Conservation (phyloP, 2,329 filamentous ascomycete species). For the Colletotrichum cordylinicola region DNA sequence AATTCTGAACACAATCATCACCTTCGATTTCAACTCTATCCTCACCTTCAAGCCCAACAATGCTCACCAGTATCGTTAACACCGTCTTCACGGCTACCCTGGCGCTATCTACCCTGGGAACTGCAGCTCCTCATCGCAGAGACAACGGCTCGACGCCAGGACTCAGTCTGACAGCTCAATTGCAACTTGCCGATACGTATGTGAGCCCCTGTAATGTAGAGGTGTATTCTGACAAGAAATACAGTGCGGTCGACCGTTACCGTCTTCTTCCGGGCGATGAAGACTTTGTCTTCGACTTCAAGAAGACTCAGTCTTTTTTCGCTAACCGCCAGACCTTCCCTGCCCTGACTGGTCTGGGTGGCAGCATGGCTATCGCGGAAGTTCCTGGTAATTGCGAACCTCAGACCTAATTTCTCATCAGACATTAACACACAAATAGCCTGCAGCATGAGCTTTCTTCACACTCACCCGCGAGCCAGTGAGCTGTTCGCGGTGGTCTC, state of each 20-base stretch:
- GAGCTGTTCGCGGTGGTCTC: slow-evolving; percentile 49
- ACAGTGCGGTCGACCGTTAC: not conserved
- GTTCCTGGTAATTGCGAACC: not conserved
- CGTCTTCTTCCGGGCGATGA: not conserved
- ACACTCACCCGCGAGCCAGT: slow-evolving; percentile 49
- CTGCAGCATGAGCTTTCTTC: slow-evolving; percentile 62
- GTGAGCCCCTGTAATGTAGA: too few relatives aligned
- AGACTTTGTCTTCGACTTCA: not conserved
- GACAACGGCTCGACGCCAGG: not conserved
- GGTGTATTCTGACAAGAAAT: too few relatives aligned
- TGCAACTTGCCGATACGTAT: not conserved
- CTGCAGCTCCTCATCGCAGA: not conserved
- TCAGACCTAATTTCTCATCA: too few relatives aligned
- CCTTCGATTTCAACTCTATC: not conserved
- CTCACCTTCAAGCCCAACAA: not conserved
- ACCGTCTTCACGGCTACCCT: not conserved
- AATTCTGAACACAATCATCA: not conserved
- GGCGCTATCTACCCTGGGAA: not conserved
- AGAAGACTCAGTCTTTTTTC: not conserved
- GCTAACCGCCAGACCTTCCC: not conserved
- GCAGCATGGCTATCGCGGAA: not conserved
- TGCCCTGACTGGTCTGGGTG: not conserved
- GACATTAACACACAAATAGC: slow-evolving; percentile 15
- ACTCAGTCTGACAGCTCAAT: not conserved
- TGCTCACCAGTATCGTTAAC: not conserved